Percentiles rank a stretch among this genome's conserved stretches.
Evolutionary conservation across 169 alveolate species (phyloP).

Genomic region (Babesia bovis): DNA sequence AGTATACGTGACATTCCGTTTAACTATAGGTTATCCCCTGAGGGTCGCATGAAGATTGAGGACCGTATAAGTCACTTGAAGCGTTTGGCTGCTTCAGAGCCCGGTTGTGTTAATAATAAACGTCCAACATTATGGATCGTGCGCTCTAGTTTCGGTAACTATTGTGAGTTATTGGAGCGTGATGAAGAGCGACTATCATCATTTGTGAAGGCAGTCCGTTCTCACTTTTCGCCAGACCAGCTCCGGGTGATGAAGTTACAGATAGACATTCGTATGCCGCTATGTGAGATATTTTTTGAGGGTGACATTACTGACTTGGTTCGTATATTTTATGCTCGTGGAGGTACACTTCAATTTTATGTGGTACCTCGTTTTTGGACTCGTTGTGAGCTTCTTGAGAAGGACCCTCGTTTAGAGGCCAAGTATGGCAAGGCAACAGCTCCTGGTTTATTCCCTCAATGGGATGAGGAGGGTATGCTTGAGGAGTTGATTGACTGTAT

Average conservation of each 20-base stretch:
- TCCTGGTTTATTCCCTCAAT: slow-evolving; percentile 74
- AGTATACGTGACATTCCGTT: slow-evolving; percentile 10
- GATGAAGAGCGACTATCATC: slow-evolving; percentile 61
- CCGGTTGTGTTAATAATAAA: slow-evolving; percentile 27
- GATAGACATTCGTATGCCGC: slow-evolving; percentile 70
- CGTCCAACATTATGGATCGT: slow-evolving; percentile 65
- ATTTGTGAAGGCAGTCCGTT: slow-evolving; percentile 64
- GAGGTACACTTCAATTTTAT: slow-evolving; percentile 73
- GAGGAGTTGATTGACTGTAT: slow-evolving; percentile 73
- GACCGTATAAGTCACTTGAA: slow-evolving; percentile 49
- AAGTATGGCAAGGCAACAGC: slow-evolving; percentile 72
- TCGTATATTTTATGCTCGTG: slow-evolving; percentile 74
- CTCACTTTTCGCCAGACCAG: slow-evolving; percentile 31
- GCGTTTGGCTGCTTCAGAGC: slow-evolving; percentile 49
- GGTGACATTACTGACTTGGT: slow-evolving; percentile 70
- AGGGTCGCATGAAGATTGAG: slow-evolving; percentile 59
- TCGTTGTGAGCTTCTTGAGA: slow-evolving; percentile 66
- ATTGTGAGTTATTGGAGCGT: slow-evolving; percentile 69
- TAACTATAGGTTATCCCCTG: slow-evolving; percentile 61
- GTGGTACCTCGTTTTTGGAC: slow-evolving; percentile 68
- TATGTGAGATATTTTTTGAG: slow-evolving; percentile 71
- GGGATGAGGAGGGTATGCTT: slow-evolving; percentile 76
- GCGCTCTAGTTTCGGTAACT: slow-evolving; percentile 67
- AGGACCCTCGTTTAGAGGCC: slow-evolving; percentile 72
- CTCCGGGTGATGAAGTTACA: slow-evolving; percentile 58